Evolutionary conservation across 2,329 filamentous ascomycete species (phyloP).

Genomic region (Ophiostoma tasmaniense): DNA sequence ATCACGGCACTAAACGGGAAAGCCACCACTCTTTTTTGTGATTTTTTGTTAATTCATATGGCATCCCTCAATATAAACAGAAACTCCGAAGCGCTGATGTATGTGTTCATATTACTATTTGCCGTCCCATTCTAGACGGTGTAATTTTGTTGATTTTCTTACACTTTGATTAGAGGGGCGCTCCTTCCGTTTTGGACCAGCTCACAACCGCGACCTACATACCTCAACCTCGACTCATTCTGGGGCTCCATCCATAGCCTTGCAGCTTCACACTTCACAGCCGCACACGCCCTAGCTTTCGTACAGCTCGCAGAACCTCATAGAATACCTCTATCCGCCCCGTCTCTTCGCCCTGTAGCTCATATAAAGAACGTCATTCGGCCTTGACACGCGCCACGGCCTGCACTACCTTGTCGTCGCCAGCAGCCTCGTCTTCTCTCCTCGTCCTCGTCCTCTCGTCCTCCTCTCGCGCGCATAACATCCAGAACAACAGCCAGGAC

Average conservation of each 20-base stretch:
- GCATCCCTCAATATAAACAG: neutral
- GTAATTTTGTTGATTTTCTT: neutral
- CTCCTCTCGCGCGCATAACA: neutral
- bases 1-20: conserved; percentile 15
- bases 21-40: neutral
- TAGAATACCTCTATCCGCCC: neutral
- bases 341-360: neutral
- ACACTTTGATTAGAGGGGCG: neutral
- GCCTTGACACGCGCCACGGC: neutral
- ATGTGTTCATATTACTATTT: neutral
- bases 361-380: neutral
- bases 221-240: neutral
- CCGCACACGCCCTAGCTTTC: neutral
- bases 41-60: neutral
- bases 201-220: no score
- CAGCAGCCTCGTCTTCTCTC: neutral
- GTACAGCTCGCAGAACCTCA: neutral
- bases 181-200: neutral
- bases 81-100: neutral
- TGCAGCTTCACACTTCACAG: neutral
- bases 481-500: neutral
- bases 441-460: neutral
- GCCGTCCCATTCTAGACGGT: neutral
- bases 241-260: neutral
- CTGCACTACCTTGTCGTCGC: neutral